Conservation (phyloP, 495 filamentous ascomycete species). For the Oidiodendron maius region DNA sequence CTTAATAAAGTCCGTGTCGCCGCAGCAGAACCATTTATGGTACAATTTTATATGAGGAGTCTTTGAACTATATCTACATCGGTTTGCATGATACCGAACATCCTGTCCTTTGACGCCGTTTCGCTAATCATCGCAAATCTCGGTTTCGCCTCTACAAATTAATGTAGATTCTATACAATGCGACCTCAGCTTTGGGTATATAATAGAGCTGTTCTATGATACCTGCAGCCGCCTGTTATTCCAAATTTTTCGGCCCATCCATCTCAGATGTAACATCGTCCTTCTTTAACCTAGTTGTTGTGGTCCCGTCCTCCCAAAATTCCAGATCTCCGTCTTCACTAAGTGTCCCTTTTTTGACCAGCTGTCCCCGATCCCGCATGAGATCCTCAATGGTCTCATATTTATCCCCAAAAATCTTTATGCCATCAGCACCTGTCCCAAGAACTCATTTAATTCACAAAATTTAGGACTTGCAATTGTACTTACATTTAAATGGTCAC, state of each 20-base stretch:
- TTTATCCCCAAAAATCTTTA: constrained; percentile 61
- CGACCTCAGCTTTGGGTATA: too few species aligned
- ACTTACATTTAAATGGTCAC: constrained; percentile 68
- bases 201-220: too few species aligned
- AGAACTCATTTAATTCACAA: constrained; percentile 3
- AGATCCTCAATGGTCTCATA: constrained; percentile 66
- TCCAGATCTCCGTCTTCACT: constrained; percentile 56
- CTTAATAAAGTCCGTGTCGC: too few species aligned
- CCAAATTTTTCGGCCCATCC: background rate
- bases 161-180: too few species aligned
- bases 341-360: constrained; percentile 56
- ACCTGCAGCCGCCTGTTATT: too few species aligned
- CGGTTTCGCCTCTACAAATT: too few species aligned
- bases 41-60: background rate
- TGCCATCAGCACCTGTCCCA: constrained; percentile 19
- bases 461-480: too few species aligned
- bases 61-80: background rate
- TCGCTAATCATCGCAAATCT: background rate
- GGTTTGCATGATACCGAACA: background rate
- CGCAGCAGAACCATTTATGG: too few species aligned
- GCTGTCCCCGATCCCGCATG: constrained; percentile 55
- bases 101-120: background rate
- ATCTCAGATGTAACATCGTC: background rate
- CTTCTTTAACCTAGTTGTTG: constrained; percentile 8
- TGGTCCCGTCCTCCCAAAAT: constrained; percentile 58